Base-by-base conservation (phyloP, 176 grass and related monocot species). In the Miscanthus lutarioriparius region DNA sequence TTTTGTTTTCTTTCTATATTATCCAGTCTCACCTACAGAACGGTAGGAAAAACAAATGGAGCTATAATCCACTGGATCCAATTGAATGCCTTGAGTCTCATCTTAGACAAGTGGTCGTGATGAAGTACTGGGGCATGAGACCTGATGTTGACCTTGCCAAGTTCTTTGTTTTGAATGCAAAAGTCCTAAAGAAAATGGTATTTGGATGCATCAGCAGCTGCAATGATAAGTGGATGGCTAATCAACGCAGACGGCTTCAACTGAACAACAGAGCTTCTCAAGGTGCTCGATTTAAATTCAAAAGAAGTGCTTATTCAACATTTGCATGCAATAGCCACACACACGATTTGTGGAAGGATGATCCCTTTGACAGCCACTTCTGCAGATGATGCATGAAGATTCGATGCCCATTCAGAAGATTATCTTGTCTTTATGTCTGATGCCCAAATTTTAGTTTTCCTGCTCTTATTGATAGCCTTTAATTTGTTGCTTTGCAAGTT, bases 151-250 rank as follows among this genome's bases (percentile, higher is more conserved):
- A 85, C 74, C 77, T 85, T 2, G 83, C 83, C n/a, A 85, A 77
- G 23, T 85, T 69, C 33, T 69, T 85, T 85, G 74, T 77, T 77
- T 40, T 77, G 35, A 85, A 69, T 33, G 45, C 45, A 43, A 85
- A 30, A 66, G 23, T 17, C 17, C 47, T 69, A 8, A 43, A 58
- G 47, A 8, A 53, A n/a, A 84, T 84, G 73, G 27, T 3, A 43
- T 84, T 84, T 32, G 17, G 36, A 11, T 8, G 8, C 45, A 0
- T 1, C n/a, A 19, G 2, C 64, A 9, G 2, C 10, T 5, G 10
- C 72, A 22, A 0, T 14, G 6, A 54, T 32, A 41, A 84, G 65
- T 84, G 73, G 82, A 39, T 67, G 32, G 73, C 63, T 15, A 68
- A 84, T 77, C 73, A 77, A 22, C 73, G 15, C 1, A 54, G 63